These are phyloP conservation scores for Lactarius sanguifluus DNA, from an alignment of 768 basidiomycete genomes.

Conservation along the genomic window DNA sequence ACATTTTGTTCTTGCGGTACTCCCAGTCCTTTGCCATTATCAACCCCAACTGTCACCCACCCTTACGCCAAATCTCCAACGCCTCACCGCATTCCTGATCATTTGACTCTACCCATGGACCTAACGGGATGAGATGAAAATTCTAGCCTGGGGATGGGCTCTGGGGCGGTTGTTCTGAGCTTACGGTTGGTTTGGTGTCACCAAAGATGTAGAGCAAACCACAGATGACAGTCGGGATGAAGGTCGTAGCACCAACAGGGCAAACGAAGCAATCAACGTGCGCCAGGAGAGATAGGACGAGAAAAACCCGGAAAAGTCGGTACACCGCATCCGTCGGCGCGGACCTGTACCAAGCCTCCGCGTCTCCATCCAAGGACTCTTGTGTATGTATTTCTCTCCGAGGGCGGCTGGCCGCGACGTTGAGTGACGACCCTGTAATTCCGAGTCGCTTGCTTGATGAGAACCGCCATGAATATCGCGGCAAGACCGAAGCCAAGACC, in stretches of 20 bases:
- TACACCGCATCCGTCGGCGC: background rate
- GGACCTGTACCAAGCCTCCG: background rate
- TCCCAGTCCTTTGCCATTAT: background rate
- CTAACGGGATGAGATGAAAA: too few relatives aligned
- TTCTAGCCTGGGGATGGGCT: too few relatives aligned
- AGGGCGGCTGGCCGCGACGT: background rate
- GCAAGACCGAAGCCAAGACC: slow-evolving; percentile 4
- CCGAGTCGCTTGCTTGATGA: background rate
- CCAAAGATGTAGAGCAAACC: slow-evolving; percentile 7
- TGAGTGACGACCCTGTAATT: background rate
- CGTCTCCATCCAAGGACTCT: background rate
- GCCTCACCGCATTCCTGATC: background rate
- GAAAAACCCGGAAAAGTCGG: slow-evolving; percentile 4
- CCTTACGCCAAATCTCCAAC: background rate
- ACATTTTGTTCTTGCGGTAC: background rate
- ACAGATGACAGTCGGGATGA: background rate
- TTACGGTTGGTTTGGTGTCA: background rate
- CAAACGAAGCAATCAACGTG: background rate
- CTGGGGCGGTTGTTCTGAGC: background rate
- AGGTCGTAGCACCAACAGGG: background rate
- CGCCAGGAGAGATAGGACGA: slow-evolving; percentile 6
- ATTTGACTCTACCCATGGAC: too few relatives aligned
- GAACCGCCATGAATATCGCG: background rate
- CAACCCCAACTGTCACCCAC: background rate
- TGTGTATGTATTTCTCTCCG: background rate